phyloP scores from a whole-genome alignment of 495 filamentous ascomycete species.

The Astrothelium macrocarpum region DNA sequence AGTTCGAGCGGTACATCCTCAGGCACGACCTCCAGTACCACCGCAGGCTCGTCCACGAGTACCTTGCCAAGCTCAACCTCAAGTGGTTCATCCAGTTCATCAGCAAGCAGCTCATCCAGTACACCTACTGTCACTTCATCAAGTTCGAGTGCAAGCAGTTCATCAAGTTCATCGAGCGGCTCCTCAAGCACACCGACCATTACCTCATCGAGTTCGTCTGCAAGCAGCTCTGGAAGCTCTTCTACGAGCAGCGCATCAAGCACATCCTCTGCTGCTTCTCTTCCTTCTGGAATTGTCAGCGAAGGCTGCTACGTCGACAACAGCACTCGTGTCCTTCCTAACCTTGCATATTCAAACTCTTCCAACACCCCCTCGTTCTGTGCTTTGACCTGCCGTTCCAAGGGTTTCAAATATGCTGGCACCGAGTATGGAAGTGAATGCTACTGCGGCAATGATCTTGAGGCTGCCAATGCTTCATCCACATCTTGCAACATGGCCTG shows the following conservation, averaged over 20 bases:
- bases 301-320: slow-evolving; percentile 8
- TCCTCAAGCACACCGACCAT: not conserved
- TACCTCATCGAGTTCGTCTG: not conserved
- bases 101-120: not conserved
- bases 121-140: not conserved
- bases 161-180: not conserved
- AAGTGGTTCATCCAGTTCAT: not conserved
- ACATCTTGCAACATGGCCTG: slow-evolving; percentile 8
- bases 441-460: slow-evolving; percentile 8
- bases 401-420: slow-evolving; percentile 10
- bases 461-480: not conserved
- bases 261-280: not conserved
- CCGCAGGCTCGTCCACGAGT: not conserved
- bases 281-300: slow-evolving; percentile 5
- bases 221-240: not conserved
- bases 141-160: not conserved
- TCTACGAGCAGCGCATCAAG: not conserved
- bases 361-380: slow-evolving; percentile 9
- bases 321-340: slow-evolving; percentile 4
- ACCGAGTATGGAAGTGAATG: slow-evolving; percentile 11
- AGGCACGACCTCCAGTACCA: not conserved
- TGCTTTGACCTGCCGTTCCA: slow-evolving; percentile 6
- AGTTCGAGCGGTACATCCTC: not conserved
- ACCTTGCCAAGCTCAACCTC: slow-evolving; percentile 2
- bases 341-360: slow-evolving; percentile 1